phyloP scores from a whole-genome alignment of 371 early-diverging fungal species.

The Zancudomyces culisetae region DNA sequence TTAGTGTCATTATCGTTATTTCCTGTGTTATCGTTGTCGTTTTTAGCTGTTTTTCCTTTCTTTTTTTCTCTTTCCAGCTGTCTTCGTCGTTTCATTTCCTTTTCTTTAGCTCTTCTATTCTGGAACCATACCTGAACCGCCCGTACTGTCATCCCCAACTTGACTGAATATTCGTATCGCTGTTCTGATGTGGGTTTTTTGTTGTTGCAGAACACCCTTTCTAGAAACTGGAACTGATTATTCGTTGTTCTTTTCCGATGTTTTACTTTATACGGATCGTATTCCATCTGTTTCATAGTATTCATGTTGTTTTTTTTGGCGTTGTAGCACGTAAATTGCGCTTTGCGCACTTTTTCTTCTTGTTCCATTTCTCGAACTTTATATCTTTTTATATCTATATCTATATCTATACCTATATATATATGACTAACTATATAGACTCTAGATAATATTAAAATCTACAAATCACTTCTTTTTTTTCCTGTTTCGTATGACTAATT shows the following conservation, averaged over 20 bases:
- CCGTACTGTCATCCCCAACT: slow-evolving; percentile 69
- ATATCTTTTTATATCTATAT: too few relatives aligned
- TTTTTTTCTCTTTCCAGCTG: neutral
- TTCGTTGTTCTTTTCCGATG: slow-evolving; percentile 54
- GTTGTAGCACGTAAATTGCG: neutral
- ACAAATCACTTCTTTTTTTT: too few relatives aligned
- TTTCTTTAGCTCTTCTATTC: slow-evolving; percentile 79
- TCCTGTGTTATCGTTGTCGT: neutral
- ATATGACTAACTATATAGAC: too few relatives aligned
- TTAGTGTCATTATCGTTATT: neutral
- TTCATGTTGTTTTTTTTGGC: neutral
- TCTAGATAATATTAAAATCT: too few relatives aligned
- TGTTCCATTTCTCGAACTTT: too few relatives aligned
- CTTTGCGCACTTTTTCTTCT: slow-evolving; percentile 1
- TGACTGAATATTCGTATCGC: slow-evolving; percentile 42
- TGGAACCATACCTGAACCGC: slow-evolving; percentile 97
- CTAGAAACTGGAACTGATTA: slow-evolving; percentile 43
- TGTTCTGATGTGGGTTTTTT: slow-evolving; percentile 47
- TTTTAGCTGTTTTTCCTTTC: neutral
- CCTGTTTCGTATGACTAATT: too few relatives aligned
- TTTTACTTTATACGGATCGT: slow-evolving; percentile 59
- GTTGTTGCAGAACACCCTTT: slow-evolving; percentile 41
- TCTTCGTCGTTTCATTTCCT: slow-evolving; percentile 9
- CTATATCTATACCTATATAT: too few relatives aligned
- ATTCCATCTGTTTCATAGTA: slow-evolving; percentile 26